Conservation (phyloP, 2,329 filamentous ascomycete species). For the Epichloe sp. region DNA sequence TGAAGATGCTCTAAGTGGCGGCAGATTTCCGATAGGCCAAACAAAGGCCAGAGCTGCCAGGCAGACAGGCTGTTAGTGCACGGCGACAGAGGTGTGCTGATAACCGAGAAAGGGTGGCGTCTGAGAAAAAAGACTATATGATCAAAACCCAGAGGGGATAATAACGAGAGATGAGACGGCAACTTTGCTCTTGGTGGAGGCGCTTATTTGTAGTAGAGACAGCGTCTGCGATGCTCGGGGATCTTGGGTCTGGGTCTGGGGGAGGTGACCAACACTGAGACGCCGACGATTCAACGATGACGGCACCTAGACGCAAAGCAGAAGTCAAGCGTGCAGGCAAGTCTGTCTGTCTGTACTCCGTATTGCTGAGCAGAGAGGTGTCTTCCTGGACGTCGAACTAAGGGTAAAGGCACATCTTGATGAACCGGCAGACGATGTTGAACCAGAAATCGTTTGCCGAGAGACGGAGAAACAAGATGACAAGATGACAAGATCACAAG, state of each 20-base stretch:
- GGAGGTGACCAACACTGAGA: slow-evolving; percentile 8
- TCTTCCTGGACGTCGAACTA: not conserved
- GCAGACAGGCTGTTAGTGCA: slow-evolving; percentile 10
- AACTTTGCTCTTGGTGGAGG: not conserved
- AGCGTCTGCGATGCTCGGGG: not conserved
- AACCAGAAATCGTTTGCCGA: not conserved
- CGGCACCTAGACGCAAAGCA: slow-evolving; percentile 1
- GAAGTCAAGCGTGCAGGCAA: not conserved
- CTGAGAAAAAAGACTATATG: not conserved
- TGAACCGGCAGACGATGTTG: not conserved
- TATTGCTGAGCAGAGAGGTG: not conserved
- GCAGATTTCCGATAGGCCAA: slow-evolving; percentile 21
- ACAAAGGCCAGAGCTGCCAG: slow-evolving; percentile 12
- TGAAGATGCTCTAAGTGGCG: slow-evolving; percentile 10
- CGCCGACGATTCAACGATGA: not conserved
- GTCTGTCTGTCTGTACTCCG: not conserved
- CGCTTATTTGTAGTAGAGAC: too few species aligned
- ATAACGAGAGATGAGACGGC: not conserved
- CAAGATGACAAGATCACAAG: too few species aligned
- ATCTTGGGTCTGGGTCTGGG: not conserved
- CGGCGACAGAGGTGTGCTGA: not conserved
- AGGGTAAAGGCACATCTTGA: not conserved
- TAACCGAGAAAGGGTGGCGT: not conserved
- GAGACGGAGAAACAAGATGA: not conserved
- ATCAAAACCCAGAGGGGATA: too few species aligned